Evolutionary conservation across 371 early-diverging fungal species (phyloP).

Genomic region (Apophysomyces elegans): DNA sequence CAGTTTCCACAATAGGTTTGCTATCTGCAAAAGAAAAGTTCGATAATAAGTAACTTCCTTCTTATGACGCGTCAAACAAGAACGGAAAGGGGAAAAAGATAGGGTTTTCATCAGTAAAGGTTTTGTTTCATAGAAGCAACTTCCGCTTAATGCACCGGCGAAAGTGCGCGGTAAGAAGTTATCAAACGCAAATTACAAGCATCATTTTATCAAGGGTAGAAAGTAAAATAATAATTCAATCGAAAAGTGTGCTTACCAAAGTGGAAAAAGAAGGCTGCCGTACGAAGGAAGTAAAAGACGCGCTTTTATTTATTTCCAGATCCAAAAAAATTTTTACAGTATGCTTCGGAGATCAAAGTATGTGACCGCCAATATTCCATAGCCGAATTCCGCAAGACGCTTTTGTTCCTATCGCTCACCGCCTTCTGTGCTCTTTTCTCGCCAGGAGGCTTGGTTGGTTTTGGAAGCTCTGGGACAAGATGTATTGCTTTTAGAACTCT

Average conservation of each 20-base stretch:
- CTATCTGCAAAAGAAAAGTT: neutral
- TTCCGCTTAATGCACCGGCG: slow-evolving; percentile 42
- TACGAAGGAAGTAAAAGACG: neutral
- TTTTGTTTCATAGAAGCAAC: slow-evolving; percentile 32
- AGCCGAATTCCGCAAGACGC: no score
- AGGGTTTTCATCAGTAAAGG: slow-evolving; percentile 20
- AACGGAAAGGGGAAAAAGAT: neutral
- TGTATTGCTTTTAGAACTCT: no score
- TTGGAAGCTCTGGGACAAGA: no score
- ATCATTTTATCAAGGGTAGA: slow-evolving; percentile 21
- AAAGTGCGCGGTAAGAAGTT: slow-evolving; percentile 31
- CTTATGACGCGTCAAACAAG: neutral
- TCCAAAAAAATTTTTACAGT: neutral
- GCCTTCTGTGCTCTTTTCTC: no score
- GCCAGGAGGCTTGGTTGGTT: no score
- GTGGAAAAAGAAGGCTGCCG: neutral
- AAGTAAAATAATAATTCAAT: neutral
- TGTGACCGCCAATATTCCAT: no score
- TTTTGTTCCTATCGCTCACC: no score
- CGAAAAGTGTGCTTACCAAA: neutral
- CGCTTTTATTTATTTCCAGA: no score
- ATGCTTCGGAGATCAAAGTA: no score
- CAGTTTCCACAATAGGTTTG: no score
- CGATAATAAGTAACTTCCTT: neutral
- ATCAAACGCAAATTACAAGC: slow-evolving; percentile 50